Percentiles rank a stretch among this genome's conserved stretches.
Conservation (phyloP, 768 basidiomycete species). For the Porphyrellus cyaneotinctus region DNA sequence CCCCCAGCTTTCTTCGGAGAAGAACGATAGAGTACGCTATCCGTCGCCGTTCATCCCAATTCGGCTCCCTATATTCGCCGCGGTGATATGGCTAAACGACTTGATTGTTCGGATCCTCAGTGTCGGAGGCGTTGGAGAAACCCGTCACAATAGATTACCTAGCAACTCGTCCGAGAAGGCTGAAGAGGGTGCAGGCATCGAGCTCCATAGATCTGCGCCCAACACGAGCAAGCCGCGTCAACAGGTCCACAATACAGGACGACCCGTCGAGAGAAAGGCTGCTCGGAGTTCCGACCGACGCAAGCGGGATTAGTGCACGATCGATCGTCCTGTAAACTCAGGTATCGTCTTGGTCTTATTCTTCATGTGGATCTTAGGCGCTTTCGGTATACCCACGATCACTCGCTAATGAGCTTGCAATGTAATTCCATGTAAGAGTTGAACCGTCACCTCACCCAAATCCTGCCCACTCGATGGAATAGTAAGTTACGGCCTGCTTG, state of each 20-base stretch:
- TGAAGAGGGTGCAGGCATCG: slow-evolving; percentile 53
- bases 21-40: slow-evolving; percentile 47
- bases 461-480: slow-evolving; percentile 87
- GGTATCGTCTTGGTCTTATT: slow-evolving; percentile 11
- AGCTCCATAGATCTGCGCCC: slow-evolving; percentile 16
- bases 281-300: slow-evolving; percentile 37
- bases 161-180: slow-evolving; percentile 55
- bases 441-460: too few relatives aligned
- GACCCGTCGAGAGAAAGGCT: slow-evolving; percentile 12
- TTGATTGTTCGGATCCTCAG: slow-evolving; percentile 59
- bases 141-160: slow-evolving; percentile 27
- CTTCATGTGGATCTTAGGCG: slow-evolving; percentile 7
- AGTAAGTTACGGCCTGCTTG: slow-evolving; percentile 61
- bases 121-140: slow-evolving; percentile 37
- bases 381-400: slow-evolving; percentile 15
- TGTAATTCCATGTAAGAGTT: neutral
- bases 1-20: slow-evolving; percentile 38
- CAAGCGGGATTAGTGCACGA: slow-evolving; percentile 42
- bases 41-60: slow-evolving; percentile 79
- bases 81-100: slow-evolving; percentile 75
- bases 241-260: slow-evolving; percentile 2
- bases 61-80: slow-evolving; percentile 69
- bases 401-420: slow-evolving; percentile 10
- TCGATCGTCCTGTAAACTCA: slow-evolving; percentile 9
- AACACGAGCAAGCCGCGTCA: slow-evolving; percentile 9